These are phyloP conservation scores for Cystoderma amianthinum DNA, from an alignment of 768 basidiomycete species.

Conservation along the genomic window DNA sequence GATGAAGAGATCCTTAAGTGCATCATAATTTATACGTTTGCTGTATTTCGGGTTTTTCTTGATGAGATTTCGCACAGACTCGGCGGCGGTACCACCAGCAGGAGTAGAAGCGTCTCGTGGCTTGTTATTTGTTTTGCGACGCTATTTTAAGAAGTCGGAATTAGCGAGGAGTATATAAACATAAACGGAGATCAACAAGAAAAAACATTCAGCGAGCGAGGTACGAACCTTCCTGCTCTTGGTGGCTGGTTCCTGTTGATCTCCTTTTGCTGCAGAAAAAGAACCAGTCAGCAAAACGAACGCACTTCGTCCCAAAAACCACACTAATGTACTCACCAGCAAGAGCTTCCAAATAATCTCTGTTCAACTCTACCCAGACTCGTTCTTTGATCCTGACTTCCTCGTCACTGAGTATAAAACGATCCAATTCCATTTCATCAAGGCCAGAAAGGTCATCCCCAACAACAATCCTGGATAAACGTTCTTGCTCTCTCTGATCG, in stretches of 20 bases:
- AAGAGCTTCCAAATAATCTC: slow-evolving; percentile 82
- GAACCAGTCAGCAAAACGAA: slow-evolving; percentile 37
- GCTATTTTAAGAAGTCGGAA: slow-evolving; percentile 44
- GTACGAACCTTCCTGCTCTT: slow-evolving; percentile 78
- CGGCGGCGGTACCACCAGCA: slow-evolving; percentile 64
- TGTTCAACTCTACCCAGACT: slow-evolving; percentile 91
- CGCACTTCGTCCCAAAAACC: slow-evolving; percentile 5
- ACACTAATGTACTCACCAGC: slow-evolving; percentile 59
- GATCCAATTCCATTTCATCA: slow-evolving; percentile 88
- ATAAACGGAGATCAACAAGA: slow-evolving; percentile 12
- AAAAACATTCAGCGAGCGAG: slow-evolving; percentile 28
- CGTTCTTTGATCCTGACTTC: slow-evolving; percentile 85
- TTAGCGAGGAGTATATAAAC: slow-evolving; percentile 7
- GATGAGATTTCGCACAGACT: slow-evolving; percentile 70
- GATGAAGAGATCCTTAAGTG: slow-evolving; percentile 72
- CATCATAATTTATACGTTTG: slow-evolving; percentile 91
- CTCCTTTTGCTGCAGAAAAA: slow-evolving; percentile 58
- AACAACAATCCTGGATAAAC: slow-evolving; percentile 43
- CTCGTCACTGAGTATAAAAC: slow-evolving; percentile 68
- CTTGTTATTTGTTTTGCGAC: slow-evolving; percentile 54
- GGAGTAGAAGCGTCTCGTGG: slow-evolving; percentile 74
- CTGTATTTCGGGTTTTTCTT: slow-evolving; percentile 86
- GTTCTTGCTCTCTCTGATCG: slow-evolving; percentile 59
- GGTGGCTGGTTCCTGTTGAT: slow-evolving; percentile 33
- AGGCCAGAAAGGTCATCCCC: slow-evolving; percentile 66